Conservation (phyloP, 257 asterid genomes). For the Catharanthus roseus region DNA sequence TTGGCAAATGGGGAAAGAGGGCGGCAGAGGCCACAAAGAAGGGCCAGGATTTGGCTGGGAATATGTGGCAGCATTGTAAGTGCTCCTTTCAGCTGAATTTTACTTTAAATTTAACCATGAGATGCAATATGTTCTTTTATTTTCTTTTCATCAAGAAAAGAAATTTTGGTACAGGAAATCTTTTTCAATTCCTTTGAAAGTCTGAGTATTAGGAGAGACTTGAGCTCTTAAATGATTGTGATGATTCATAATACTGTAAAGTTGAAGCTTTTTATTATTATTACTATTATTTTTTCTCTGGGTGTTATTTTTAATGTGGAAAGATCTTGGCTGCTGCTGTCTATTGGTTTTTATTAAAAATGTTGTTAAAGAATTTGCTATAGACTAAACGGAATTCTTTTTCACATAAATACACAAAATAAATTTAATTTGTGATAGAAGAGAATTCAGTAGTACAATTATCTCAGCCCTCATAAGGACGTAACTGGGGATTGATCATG, state of each 20-base stretch:
- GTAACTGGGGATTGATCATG: background rate
- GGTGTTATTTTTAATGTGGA: background rate
- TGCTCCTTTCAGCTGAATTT: slow-evolving; percentile 10
- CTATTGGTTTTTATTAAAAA: background rate
- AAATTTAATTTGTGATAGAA: background rate
- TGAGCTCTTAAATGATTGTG: background rate
- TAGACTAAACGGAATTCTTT: background rate
- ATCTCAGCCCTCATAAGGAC: background rate
- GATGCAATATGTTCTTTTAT: background rate
- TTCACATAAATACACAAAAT: background rate
- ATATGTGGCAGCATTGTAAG: slow-evolving; percentile 99
- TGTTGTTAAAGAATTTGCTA: background rate
- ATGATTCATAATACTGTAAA: background rate
- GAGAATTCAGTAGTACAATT: background rate
- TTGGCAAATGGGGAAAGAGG: slow-evolving; percentile 89
- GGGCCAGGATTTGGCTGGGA: slow-evolving; percentile 93
- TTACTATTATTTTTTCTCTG: background rate
- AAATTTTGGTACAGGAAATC: background rate
- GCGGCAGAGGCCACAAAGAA: slow-evolving; percentile 83
- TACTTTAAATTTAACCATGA: background rate
- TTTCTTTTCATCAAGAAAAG: background rate
- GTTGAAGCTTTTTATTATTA: too few species aligned
- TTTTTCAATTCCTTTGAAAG: background rate
- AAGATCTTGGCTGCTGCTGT: background rate
- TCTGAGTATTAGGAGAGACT: background rate